phyloP scores from a whole-genome alignment of 164 flowering plant species.

The Chimonanthus praecox region DNA sequence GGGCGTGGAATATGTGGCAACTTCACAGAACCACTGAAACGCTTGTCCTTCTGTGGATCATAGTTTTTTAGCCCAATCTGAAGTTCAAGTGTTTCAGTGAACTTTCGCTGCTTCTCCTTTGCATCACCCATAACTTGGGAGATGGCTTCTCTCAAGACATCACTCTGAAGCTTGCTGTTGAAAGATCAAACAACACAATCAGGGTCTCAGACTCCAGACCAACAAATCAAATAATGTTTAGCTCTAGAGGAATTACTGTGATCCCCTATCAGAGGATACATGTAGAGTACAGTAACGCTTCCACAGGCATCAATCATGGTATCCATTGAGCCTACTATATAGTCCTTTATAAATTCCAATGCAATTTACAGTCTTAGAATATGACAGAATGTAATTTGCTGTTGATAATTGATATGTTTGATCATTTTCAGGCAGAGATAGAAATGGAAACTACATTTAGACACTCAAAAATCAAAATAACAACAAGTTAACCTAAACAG shows the following conservation, averaged over 20 bases:
- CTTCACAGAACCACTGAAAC: slow-evolving; percentile 72
- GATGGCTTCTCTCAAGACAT: slow-evolving; percentile 59
- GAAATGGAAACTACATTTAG: no score
- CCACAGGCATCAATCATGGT: no score
- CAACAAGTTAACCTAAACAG: no score
- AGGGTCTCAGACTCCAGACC: neutral
- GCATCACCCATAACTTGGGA: slow-evolving; percentile 28
- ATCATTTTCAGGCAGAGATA: no score
- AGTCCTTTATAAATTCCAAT: no score
- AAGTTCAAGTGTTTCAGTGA: slow-evolving; percentile 68
- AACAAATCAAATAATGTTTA: neutral
- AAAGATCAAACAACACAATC: neutral
- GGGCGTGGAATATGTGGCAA: slow-evolving; percentile 41
- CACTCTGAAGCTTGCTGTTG: slow-evolving; percentile 73
- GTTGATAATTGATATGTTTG: no score
- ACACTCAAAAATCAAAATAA: no score
- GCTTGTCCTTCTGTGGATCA: slow-evolving; percentile 81
- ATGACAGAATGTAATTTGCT: no score
- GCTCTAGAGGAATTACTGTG: neutral
- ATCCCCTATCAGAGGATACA: neutral
- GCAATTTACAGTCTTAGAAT: no score
- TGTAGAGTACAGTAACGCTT: neutral
- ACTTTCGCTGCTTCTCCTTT: slow-evolving; percentile 52
- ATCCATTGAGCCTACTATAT: no score
- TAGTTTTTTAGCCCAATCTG: slow-evolving; percentile 79